Evolutionary conservation across 2,329 filamentous ascomycete genomes (phyloP).

Genomic region (Clathrospora elynae): DNA sequence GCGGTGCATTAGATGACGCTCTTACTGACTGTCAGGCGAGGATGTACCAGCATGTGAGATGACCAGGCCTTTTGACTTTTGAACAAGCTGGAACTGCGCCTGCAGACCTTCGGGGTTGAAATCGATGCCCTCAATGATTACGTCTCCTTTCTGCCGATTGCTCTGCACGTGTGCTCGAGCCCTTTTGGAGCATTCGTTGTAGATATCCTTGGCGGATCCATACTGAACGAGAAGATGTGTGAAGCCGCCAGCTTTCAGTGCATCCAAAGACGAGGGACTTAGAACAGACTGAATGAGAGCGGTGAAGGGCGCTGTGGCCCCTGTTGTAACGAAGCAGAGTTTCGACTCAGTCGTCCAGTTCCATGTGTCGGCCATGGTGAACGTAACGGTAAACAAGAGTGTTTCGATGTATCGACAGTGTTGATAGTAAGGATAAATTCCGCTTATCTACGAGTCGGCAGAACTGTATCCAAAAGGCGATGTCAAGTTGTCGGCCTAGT

Average conservation of each 20-base stretch:
- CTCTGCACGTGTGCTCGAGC: conserved; percentile 23
- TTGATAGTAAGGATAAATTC: not conserved
- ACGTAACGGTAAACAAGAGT: not conserved
- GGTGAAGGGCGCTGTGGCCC: conserved; percentile 85
- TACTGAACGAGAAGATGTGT: conserved; percentile 80
- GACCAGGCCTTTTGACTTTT: conserved; percentile 69
- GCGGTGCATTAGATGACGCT: conserved; percentile 8
- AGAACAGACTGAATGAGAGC: conserved; percentile 71
- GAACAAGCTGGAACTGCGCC: conserved; percentile 61
- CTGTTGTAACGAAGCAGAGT: conserved; percentile 84
- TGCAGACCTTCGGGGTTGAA: conserved; percentile 67
- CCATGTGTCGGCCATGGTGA: conserved; percentile 26
- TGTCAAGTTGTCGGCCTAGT: not conserved
- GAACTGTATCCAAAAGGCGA: not conserved
- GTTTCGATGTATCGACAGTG: not conserved
- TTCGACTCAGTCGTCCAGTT: conserved; percentile 39
- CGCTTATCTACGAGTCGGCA: too few species aligned
- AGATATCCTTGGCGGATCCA: conserved; percentile 66
- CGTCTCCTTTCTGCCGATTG: conserved; percentile 9
- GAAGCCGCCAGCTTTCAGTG: conserved; percentile 65
- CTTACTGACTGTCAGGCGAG: not conserved
- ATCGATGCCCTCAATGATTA: conserved; percentile 64
- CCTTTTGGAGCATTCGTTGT: conserved; percentile 46
- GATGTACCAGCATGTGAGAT: conserved; percentile 83
- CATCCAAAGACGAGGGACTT: conserved; percentile 64